A percentile compares a stretch with the other conserved stretches of the same genome.
phyloP scores from a whole-genome alignment of 164 flowering plant species.

The Tetracentron sinense region DNA sequence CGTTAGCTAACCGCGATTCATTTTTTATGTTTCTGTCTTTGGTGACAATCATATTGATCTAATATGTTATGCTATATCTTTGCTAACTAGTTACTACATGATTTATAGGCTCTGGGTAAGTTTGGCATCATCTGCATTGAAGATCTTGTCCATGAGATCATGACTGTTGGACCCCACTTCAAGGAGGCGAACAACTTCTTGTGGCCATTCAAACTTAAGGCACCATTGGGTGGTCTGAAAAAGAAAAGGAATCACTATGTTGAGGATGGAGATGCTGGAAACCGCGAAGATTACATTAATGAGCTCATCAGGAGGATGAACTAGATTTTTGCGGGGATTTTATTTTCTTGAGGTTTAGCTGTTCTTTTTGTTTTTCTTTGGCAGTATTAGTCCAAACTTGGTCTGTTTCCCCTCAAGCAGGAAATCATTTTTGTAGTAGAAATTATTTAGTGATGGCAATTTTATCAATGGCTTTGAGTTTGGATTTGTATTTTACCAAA shows the following conservation, averaged over 20 bases:
- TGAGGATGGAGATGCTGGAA: conserved; percentile 63
- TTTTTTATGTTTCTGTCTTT: not conserved
- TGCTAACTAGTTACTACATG: not conserved
- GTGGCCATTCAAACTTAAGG: conserved; percentile 57
- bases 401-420: too few relatives aligned
- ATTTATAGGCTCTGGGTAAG: conserved; percentile 46
- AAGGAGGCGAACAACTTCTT: conserved; percentile 58
- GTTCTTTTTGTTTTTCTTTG: not conserved
- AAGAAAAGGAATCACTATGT: conserved; percentile 61
- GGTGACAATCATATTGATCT: too few relatives aligned
- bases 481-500: too few relatives aligned
- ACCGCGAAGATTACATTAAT: conserved; percentile 40
- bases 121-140: conserved; percentile 42
- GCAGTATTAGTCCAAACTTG: too few relatives aligned
- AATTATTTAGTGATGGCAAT: too few relatives aligned
- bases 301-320: conserved; percentile 36
- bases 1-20: not conserved
- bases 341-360: not conserved
- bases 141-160: conserved; percentile 52
- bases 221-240: conserved; percentile 46
- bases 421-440: too few relatives aligned
- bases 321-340: not conserved
- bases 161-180: conserved; percentile 62
- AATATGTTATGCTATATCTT: too few relatives aligned
- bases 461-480: too few relatives aligned